phyloP scores from a whole-genome alignment of 257 asterid species.

The Penstemon eatonii region DNA sequence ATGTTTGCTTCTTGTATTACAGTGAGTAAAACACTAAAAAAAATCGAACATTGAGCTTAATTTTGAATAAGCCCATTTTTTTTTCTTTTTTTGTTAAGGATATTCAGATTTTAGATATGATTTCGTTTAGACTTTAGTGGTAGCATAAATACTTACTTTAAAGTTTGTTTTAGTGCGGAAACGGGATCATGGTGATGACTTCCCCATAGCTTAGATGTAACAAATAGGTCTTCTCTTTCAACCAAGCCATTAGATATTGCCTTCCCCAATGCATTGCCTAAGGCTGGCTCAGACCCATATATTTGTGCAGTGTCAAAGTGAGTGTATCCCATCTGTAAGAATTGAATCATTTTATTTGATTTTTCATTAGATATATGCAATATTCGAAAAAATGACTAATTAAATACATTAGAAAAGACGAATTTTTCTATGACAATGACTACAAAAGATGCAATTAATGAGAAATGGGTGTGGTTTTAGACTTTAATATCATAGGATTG shows the following conservation, averaged over 20 bases:
- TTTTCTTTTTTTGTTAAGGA: too few species aligned
- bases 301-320: conserved; percentile 85
- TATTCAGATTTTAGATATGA: too few species aligned
- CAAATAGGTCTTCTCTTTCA: conserved; percentile 56
- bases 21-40: too few species aligned
- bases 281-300: conserved; percentile 75
- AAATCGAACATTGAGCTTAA: too few species aligned
- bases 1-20: too few species aligned
- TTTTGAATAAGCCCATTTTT: too few species aligned
- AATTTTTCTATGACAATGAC: neutral
- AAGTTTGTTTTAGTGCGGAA: conserved; percentile 62
- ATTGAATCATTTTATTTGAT: neutral
- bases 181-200: conserved; percentile 81
- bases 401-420: neutral
- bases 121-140: too few species aligned
- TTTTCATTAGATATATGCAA: too few species aligned
- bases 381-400: neutral
- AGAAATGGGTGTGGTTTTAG: too few species aligned
- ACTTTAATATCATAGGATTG: too few species aligned
- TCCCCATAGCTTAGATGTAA: conserved; percentile 82
- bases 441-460: too few species aligned
- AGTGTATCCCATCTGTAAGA: conserved; percentile 66
- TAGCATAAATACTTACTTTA: conserved; percentile 42
- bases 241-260: conserved; percentile 46
- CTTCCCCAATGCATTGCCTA: conserved; percentile 61